Evolutionary conservation across 106 monocot species (phyloP).

Genomic region (Dendrobium officinale): DNA sequence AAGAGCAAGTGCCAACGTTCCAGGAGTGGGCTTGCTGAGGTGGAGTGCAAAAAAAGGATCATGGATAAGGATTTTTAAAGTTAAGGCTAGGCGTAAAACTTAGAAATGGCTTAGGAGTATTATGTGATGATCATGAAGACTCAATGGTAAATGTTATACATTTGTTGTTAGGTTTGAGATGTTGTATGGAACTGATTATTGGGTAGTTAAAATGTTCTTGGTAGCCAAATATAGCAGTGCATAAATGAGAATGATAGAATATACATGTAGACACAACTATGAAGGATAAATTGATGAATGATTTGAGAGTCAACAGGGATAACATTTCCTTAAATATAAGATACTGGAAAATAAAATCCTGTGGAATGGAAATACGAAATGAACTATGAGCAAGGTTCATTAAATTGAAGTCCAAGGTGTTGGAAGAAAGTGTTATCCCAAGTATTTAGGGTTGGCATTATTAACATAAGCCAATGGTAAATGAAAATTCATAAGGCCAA

Average conservation of each 20-base stretch:
- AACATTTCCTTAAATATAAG: too few species aligned
- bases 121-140: neutral
- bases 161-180: neutral
- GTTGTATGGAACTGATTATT: neutral
- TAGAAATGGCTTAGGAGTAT: neutral
- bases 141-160: neutral
- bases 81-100: neutral
- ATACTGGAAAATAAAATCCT: neutral
- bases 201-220: neutral
- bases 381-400: neutral
- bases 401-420: neutral
- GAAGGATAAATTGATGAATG: too few species aligned
- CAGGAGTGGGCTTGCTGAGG: neutral
- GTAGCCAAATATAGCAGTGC: neutral
- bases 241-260: neutral
- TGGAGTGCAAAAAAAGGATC: neutral
- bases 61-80: neutral
- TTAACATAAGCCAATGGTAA: neutral
- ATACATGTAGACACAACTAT: too few species aligned
- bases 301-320: too few species aligned
- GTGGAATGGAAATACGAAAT: neutral
- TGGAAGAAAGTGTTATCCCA: neutral
- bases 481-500: neutral
- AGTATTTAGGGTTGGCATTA: neutral
- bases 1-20: neutral